phyloP scores from a whole-genome alignment of 2,329 filamentous ascomycete species.

The Colletotrichum tofieldiae region DNA sequence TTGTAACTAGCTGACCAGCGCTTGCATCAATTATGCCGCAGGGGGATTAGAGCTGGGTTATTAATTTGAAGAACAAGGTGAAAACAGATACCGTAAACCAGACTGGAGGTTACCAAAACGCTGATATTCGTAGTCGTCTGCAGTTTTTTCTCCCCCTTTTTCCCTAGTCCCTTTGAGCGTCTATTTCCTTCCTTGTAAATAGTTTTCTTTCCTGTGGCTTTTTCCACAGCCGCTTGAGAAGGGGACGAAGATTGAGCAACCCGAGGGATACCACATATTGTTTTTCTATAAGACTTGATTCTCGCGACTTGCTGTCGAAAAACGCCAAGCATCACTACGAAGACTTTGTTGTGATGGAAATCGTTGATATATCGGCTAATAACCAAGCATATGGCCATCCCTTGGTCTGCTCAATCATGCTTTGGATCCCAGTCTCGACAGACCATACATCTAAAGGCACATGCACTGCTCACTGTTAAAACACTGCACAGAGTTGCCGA shows the following conservation, averaged over 20 bases:
- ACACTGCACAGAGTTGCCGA: background rate
- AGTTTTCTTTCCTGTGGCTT: too few species aligned
- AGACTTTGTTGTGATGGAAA: background rate
- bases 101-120: background rate
- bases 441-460: too few species aligned
- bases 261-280: background rate
- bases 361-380: background rate
- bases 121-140: background rate
- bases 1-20: too few species aligned
- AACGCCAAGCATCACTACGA: background rate
- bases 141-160: background rate
- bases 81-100: background rate
- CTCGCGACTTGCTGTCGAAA: too few species aligned
- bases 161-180: too few species aligned
- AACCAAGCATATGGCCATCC: too few species aligned
- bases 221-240: too few species aligned
- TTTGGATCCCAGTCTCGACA: background rate
- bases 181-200: too few species aligned
- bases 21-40: too few species aligned
- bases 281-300: background rate
- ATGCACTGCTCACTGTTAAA: background rate
- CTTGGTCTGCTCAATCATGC: background rate
- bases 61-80: too few species aligned
- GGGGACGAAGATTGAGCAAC: fast-evolving
- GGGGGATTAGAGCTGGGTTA: fast-evolving